Base-by-base conservation (phyloP, 305 asterid genomes). In the Fraxinus platypoda region DNA sequence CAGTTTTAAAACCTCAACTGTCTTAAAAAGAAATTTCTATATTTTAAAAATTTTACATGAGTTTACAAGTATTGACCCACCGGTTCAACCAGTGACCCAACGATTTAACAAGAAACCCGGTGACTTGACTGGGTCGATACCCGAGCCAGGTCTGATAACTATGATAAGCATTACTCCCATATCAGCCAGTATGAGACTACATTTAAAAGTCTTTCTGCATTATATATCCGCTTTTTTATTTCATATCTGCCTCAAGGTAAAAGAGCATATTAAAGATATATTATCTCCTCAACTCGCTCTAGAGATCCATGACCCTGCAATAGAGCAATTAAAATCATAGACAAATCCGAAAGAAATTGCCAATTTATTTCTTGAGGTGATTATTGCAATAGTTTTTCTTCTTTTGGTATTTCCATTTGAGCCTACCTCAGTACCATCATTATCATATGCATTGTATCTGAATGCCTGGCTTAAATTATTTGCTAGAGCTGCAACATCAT, bases 241-340 rank as follows among this genome's bases (percentile, higher is more conserved):
- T n/a, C 25, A 43, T 30, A 68, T 66, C 8, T 30, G 38, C 35
- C 71, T 43, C 64, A 23, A 78, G 74, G 79, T 62, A 74, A 64
- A 7, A 6, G 81, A 15, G 7, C 8, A 35, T 73, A 79, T 34
- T 37, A 38, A 78, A 17, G 33, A 64, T 33, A 83, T 23, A 72
- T 78, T 90, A 96, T 98, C 98, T 94, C 99, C 70, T 96, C 98
- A 87, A 91, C 99, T 86, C 95, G 97, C 76, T 90, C 98, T 79
- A 87, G 91, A 83, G 93, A 75, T 80, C 90, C 97, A 71, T 90
- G 90, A 81, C 94, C 98, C 99, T 96, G 93, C 83, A 89, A 89
- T 66, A 83, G 82, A 54, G 76, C 28, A 81, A 88, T 49, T 49
- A 79, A 75, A 73, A 26, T 37, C 54, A 23, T 81, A 73, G 85